A percentile compares a stretch with the other conserved stretches of the same genome.
These are phyloP conservation scores for Nigrograna mackinnonii DNA, from an alignment of 2,329 filamentous ascomycete species.

Conservation along the genomic window DNA sequence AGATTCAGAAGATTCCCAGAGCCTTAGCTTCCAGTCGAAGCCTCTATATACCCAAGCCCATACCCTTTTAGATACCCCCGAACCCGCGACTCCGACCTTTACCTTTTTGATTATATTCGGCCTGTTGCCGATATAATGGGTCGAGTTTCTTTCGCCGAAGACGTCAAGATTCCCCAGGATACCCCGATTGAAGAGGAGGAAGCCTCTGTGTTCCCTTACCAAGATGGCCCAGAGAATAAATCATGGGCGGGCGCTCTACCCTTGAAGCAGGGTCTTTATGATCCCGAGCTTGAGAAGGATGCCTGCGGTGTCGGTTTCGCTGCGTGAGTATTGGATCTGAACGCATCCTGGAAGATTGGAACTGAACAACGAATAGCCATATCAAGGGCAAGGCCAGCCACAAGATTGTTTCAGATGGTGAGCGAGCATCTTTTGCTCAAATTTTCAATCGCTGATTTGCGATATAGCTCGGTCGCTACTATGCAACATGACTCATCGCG, in stretches of 20 bases:
- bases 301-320: slow-evolving; percentile 99
- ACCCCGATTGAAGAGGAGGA: slow-evolving; percentile 61
- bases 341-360: slow-evolving; percentile 1
- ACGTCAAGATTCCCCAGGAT: slow-evolving; percentile 52
- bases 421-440: slow-evolving; percentile 30
- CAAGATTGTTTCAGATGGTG: slow-evolving; percentile 98
- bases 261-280: slow-evolving; percentile 97
- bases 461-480: slow-evolving; percentile 80
- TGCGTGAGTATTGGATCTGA: slow-evolving; percentile 65
- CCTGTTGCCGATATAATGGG: slow-evolving; percentile 58
- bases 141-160: slow-evolving; percentile 56
- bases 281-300: slow-evolving; percentile 96
- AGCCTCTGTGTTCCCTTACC: slow-evolving; percentile 77
- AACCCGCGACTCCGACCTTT: slow-evolving; percentile 18
- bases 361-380: slow-evolving; percentile 62
- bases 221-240: slow-evolving; percentile 76
- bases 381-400: slow-evolving; percentile 97
- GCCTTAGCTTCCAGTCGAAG: slow-evolving; percentile 22
- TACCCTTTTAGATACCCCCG: slow-evolving; percentile 21
- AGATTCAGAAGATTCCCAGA: slow-evolving; percentile 7
- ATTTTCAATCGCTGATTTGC: slow-evolving; percentile 30
- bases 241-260: slow-evolving; percentile 95
- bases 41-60: slow-evolving; percentile 25
- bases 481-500: slow-evolving; percentile 99
- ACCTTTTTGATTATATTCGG: slow-evolving; percentile 39